These are phyloP conservation scores for Penicillium riverlandense DNA, from an alignment of 495 filamentous ascomycete genomes.

Conservation along the genomic window DNA sequence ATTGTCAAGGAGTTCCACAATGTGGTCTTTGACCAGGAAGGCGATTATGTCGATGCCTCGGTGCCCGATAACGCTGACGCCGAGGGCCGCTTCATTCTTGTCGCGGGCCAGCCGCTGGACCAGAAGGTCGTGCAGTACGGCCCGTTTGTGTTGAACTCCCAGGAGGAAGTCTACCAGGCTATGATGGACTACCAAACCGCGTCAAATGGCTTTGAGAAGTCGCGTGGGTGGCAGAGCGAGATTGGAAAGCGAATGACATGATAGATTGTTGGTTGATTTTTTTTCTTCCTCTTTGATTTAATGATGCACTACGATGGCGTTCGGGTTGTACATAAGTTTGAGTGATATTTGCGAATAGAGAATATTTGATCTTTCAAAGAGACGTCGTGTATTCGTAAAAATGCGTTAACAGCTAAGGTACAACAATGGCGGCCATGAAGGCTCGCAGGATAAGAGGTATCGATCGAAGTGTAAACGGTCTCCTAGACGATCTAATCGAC, in stretches of 20 bases:
- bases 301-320: conserved; percentile 3
- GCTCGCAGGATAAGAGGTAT: no score
- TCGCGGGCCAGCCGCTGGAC: conserved; percentile 81
- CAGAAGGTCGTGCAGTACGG: conserved; percentile 96
- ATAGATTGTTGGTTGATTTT: conserved; percentile 6
- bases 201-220: conserved; percentile 86
- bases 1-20: conserved; percentile 71
- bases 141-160: conserved; percentile 78
- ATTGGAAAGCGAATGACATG: conserved; percentile 79
- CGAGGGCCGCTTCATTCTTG: conserved; percentile 64
- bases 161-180: conserved; percentile 85
- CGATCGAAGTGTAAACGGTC: background rate
- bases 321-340: background rate
- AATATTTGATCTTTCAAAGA: background rate
- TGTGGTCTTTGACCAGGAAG: conserved; percentile 77
- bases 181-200: conserved; percentile 80
- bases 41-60: conserved; percentile 63
- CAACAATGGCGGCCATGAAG: no score
- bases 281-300: conserved; percentile 1
- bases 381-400: background rate
- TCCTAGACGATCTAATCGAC: conserved; percentile 39
- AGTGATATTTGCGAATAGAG: conserved; percentile 1
- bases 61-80: conserved; percentile 63
- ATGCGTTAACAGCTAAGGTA: background rate
- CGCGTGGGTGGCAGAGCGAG: conserved; percentile 77